Percentiles rank a stretch among this genome's conserved stretches.
Conservation (phyloP, 331 rosid genomes). For the Cydonia oblonga region DNA sequence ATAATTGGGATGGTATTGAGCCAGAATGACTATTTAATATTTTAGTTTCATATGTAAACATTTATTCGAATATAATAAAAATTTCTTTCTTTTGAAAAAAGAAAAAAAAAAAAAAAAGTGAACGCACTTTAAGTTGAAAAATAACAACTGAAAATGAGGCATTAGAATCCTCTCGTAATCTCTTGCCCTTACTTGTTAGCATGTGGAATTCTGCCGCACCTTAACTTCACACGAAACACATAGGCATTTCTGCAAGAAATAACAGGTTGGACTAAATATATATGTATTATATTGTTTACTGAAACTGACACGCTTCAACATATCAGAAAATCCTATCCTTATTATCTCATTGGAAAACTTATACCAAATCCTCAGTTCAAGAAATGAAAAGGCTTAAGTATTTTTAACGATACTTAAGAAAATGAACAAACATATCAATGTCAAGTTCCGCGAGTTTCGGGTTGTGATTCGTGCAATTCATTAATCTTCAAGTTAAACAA, state of each 20-base stretch:
- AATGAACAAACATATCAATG: not conserved
- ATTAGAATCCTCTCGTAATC: not conserved
- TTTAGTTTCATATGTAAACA: too few species aligned
- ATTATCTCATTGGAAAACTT: not conserved
- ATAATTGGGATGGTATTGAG: too few species aligned
- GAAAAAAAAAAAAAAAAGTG: too few species aligned
- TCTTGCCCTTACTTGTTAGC: constrained; percentile 5
- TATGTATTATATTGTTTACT: not conserved
- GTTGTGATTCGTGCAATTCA: not conserved
- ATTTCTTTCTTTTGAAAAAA: too few species aligned
- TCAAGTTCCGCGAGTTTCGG: not conserved
- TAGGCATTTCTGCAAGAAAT: not conserved
- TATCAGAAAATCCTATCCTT: not conserved
- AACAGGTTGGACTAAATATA: not conserved
- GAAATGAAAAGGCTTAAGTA: not conserved
- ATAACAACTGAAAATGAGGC: too few species aligned
- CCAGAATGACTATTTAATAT: too few species aligned
- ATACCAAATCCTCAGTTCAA: not conserved
- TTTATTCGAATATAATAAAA: too few species aligned
- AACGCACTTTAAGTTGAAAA: too few species aligned
- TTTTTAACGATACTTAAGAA: not conserved
- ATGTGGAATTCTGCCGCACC: not conserved
- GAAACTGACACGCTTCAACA: not conserved
- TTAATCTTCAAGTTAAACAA: not conserved
- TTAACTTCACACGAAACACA: not conserved